These are phyloP conservation scores for Wallacemonas sp. DNA, from an alignment of 208 protist species.

Conservation along the genomic window DNA sequence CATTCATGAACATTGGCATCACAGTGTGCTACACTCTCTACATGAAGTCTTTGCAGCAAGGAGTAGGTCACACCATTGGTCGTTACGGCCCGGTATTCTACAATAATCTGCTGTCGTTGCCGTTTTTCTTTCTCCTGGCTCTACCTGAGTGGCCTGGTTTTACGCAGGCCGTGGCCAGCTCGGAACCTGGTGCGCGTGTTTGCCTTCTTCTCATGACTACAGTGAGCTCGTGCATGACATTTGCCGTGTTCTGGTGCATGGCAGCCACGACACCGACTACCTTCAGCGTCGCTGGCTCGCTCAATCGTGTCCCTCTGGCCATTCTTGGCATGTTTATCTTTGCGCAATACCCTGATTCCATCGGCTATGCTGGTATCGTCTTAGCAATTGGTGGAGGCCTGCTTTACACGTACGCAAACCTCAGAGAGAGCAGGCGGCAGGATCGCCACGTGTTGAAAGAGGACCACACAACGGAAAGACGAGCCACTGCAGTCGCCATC, in stretches of 20 bases:
- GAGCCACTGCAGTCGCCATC: too few relatives aligned
- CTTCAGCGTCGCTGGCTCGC: slow-evolving; percentile 80
- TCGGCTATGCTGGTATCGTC: slow-evolving; percentile 72
- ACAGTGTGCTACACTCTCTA: slow-evolving; percentile 87
- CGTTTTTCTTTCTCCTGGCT: slow-evolving; percentile 48
- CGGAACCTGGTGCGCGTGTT: slow-evolving; percentile 16
- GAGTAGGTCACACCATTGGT: slow-evolving; percentile 56
- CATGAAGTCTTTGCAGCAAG: slow-evolving; percentile 68
- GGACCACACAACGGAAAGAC: background rate
- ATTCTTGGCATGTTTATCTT: slow-evolving; percentile 86
- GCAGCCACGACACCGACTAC: slow-evolving; percentile 87
- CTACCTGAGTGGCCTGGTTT: slow-evolving; percentile 12
- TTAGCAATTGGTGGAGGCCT: slow-evolving; percentile 66
- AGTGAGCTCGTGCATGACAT: slow-evolving; percentile 75
- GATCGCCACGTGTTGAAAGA: slow-evolving; percentile 1
- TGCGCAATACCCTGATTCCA: slow-evolving; percentile 61
- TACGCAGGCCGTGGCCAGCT: background rate
- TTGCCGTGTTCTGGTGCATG: slow-evolving; percentile 90
- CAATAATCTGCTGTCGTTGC: slow-evolving; percentile 86
- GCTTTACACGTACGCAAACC: slow-evolving; percentile 74
- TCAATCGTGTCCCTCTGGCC: slow-evolving; percentile 85
- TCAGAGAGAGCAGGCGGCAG: background rate
- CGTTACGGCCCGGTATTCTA: slow-evolving; percentile 85
- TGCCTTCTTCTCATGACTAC: slow-evolving; percentile 47
- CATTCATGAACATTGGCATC: slow-evolving; percentile 61